Percentiles rank a stretch among this genome's conserved stretches.
Evolutionary conservation across 2,329 filamentous ascomycete genomes (phyloP).

Genomic region (Colletotrichum sojae): DNA sequence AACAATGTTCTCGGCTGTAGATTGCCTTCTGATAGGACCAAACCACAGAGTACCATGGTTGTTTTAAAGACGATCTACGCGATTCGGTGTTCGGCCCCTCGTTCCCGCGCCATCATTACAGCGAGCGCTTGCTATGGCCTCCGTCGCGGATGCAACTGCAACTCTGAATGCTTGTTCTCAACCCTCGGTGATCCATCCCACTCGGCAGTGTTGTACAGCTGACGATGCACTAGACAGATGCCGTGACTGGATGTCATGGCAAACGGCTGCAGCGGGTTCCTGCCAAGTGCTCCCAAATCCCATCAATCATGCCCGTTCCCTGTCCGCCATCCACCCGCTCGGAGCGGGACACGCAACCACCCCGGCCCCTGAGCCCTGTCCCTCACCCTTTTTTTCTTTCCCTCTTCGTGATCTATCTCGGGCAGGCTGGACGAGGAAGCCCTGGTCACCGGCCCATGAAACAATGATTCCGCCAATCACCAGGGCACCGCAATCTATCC

Average conservation of each 20-base stretch:
- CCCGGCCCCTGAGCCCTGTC: conserved; percentile 25
- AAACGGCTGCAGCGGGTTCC: conserved; percentile 23
- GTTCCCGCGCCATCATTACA: conserved; percentile 5
- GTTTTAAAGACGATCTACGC: not conserved
- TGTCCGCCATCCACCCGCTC: conserved; percentile 26
- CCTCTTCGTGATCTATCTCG: conserved; percentile 29
- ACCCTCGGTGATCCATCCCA: not conserved
- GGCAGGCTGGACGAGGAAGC: conserved; percentile 22
- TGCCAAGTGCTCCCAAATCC: conserved; percentile 31
- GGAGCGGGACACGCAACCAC: conserved; percentile 16
- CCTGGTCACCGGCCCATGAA: conserved; percentile 27
- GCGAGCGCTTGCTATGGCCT: conserved; percentile 2
- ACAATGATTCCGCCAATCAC: conserved; percentile 39
- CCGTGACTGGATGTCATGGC: not conserved
- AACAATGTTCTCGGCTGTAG: not conserved
- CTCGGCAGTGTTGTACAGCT: not conserved
- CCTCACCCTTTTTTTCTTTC: conserved; percentile 14
- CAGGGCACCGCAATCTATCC: conserved; percentile 16
- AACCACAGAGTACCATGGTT: too few species aligned
- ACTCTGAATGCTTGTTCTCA: conserved; percentile 20
- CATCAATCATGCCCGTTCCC: conserved; percentile 33
- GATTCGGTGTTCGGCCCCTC: not conserved
- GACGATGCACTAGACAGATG: not conserved
- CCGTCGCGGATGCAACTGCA: conserved; percentile 12
- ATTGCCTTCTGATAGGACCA: too few species aligned